phyloP scores from a whole-genome alignment of 139 green algal species.

The Mesostigma viride region DNA sequence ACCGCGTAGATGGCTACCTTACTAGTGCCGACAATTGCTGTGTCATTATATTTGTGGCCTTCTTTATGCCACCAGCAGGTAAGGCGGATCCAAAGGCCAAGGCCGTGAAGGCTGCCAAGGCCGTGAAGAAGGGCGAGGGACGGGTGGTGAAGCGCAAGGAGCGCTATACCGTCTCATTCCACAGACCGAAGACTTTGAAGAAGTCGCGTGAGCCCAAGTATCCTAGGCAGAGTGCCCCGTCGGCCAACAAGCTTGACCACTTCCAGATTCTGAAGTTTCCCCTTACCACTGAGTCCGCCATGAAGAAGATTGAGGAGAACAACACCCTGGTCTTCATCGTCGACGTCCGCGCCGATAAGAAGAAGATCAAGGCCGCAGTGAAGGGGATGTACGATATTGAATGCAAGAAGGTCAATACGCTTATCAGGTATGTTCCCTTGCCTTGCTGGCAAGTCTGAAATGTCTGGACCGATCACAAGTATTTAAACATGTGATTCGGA shows the following conservation, averaged over 20 bases:
- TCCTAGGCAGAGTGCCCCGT: constrained; percentile 26
- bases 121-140: constrained; percentile 86
- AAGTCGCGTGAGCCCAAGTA: constrained; percentile 40
- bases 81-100: constrained; percentile 44
- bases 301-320: constrained; percentile 99
- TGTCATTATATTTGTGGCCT: too few relatives aligned
- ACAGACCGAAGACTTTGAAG: constrained; percentile 86
- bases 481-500: too few relatives aligned
- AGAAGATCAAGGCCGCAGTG: constrained; percentile 89
- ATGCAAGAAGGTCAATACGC: constrained; percentile 95
- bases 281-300: constrained; percentile 95
- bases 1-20: too few relatives aligned
- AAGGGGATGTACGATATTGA: constrained; percentile 93
- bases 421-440: constrained; percentile 62
- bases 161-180: constrained; percentile 36
- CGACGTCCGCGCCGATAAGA: constrained; percentile 50
- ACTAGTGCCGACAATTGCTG: too few relatives aligned
- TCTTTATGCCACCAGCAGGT: too few relatives aligned
- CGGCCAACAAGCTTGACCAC: constrained; percentile 35
- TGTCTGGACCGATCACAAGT: background rate
- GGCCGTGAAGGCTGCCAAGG: constrained; percentile 70
- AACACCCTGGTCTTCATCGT: constrained; percentile 98
- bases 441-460: background rate
- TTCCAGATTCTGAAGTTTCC: constrained; percentile 62
- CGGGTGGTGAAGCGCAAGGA: constrained; percentile 39